A percentile compares a stretch with the other conserved stretches of the same genome.
These are phyloP conservation scores for Rhexocercosporidium sp. DNA, from an alignment of 2,329 filamentous ascomycete genomes.

Conservation along the genomic window DNA sequence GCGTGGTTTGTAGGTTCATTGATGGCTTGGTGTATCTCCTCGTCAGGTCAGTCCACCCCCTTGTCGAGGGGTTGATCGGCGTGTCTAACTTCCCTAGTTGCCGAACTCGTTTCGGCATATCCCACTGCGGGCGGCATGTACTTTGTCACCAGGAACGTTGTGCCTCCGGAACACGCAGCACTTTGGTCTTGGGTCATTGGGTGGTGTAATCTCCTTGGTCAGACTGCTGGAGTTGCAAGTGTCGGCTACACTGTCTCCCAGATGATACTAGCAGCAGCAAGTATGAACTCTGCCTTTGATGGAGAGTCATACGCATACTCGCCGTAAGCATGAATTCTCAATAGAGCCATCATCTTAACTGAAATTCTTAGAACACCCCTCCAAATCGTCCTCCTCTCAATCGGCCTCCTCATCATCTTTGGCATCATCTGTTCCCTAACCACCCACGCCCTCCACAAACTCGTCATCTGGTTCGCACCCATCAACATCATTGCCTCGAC, in stretches of 20 bases:
- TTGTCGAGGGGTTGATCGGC: neutral
- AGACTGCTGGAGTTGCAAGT: conserved; percentile 66
- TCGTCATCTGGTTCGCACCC: conserved; percentile 69
- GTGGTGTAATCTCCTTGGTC: conserved; percentile 70
- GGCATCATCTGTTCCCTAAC: conserved; percentile 66
- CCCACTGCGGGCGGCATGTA: conserved; percentile 72
- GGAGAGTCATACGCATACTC: conserved; percentile 56
- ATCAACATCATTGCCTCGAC: conserved; percentile 68
- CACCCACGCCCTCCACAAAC: conserved; percentile 62
- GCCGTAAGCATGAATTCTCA: conserved; percentile 52
- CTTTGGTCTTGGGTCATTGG: conserved; percentile 70
- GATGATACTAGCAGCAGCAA: conserved; percentile 65
- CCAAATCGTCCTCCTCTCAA: conserved; percentile 63
- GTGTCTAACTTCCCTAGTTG: conserved; percentile 14
- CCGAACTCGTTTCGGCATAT: conserved; percentile 44
- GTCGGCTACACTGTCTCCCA: conserved; percentile 67
- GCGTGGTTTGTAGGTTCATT: conserved; percentile 67
- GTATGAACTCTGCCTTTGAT: conserved; percentile 62
- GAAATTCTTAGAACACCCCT: conserved; percentile 53
- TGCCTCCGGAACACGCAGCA: conserved; percentile 63
- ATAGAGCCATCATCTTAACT: neutral
- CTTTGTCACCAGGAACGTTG: conserved; percentile 69
- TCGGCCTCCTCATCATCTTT: conserved; percentile 58
- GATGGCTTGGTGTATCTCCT: conserved; percentile 69
- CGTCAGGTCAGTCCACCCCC: conserved; percentile 50